These are phyloP conservation scores for Phylloporus rhodoxanthus DNA, from an alignment of 768 basidiomycete species.

Conservation along the genomic window DNA sequence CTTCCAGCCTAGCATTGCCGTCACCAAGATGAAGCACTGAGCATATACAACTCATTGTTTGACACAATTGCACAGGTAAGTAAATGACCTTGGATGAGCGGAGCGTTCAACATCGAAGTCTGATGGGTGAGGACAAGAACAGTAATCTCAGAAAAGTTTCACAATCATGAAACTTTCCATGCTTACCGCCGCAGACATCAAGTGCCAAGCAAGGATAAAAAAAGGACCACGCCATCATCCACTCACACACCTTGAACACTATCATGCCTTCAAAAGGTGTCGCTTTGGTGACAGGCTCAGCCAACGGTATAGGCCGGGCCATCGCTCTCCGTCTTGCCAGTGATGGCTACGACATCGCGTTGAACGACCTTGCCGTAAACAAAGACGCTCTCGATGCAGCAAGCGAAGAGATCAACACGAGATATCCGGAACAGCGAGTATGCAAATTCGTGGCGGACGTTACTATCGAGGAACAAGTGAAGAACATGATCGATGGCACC, in stretches of 20 bases:
- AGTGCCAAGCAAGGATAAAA: background rate
- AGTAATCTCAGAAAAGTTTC: background rate
- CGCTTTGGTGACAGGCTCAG: constrained; percentile 30
- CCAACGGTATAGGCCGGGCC: constrained; percentile 29
- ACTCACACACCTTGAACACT: background rate
- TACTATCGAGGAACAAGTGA: constrained; percentile 27
- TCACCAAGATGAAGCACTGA: no score
- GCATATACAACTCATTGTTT: no score
- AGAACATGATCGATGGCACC: constrained; percentile 24
- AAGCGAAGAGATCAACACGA: constrained; percentile 11
- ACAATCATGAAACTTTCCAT: background rate
- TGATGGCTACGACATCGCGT: constrained; percentile 32
- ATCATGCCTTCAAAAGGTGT: constrained; percentile 22
- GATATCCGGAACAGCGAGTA: constrained; percentile 7
- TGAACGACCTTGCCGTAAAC: constrained; percentile 31
- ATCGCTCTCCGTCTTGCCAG: constrained; percentile 34
- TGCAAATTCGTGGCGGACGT: constrained; percentile 21
- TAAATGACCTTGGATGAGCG: background rate
- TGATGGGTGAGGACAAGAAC: no score
- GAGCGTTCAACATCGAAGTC: background rate
- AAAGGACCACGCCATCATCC: background rate
- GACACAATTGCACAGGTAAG: no score
- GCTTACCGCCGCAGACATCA: background rate
- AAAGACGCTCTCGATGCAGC: constrained; percentile 11
- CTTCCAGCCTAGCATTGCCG: no score